Percentiles rank a stretch among this genome's conserved stretches.
phyloP scores from a whole-genome alignment of 805 yeast species.

The Saccharomyces cerevisiae region DNA sequence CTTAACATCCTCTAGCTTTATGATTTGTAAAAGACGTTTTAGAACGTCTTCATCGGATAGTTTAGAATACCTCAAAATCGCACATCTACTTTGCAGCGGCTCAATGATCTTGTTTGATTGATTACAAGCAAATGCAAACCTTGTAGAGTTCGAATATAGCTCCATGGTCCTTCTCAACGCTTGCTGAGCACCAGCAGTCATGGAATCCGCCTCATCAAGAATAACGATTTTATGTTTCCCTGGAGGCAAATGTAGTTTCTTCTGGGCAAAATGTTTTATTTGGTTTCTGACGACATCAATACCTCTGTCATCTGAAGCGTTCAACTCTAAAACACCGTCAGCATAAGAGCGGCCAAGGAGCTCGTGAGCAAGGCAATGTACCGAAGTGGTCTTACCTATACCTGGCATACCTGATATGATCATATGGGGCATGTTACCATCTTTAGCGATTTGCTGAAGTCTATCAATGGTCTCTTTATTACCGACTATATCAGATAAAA shows the following conservation, averaged over 20 bases:
- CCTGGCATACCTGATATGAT: constrained; percentile 96
- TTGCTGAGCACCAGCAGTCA: constrained; percentile 96
- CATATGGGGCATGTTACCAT: constrained; percentile 96
- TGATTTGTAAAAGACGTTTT: constrained; percentile 62
- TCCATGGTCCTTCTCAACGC: constrained; percentile 94
- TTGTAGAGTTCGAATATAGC: constrained; percentile 84
- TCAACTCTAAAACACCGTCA: constrained; percentile 85
- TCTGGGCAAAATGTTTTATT: constrained; percentile 93
- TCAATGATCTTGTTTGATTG: constrained; percentile 91
- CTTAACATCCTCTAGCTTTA: constrained; percentile 60
- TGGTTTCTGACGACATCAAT: constrained; percentile 91
- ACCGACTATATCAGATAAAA: constrained; percentile 81
- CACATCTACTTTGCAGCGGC: constrained; percentile 94
- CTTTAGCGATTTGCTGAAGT: constrained; percentile 71
- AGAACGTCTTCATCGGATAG: constrained; percentile 80
- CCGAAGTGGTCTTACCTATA: constrained; percentile 92
- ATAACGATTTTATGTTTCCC: constrained; percentile 91
- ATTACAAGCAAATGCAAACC: constrained; percentile 98
- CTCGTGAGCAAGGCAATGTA: constrained; percentile 82
- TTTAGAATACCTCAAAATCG: constrained; percentile 77
- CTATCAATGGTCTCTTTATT: constrained; percentile 85
- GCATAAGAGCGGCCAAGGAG: constrained; percentile 62
- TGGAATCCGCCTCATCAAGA: constrained; percentile 90
- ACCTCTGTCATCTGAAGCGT: constrained; percentile 96
- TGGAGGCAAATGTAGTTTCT: constrained; percentile 75